These are phyloP conservation scores for Galerina sulciceps DNA, from an alignment of 768 basidiomycete genomes.

Conservation along the genomic window DNA sequence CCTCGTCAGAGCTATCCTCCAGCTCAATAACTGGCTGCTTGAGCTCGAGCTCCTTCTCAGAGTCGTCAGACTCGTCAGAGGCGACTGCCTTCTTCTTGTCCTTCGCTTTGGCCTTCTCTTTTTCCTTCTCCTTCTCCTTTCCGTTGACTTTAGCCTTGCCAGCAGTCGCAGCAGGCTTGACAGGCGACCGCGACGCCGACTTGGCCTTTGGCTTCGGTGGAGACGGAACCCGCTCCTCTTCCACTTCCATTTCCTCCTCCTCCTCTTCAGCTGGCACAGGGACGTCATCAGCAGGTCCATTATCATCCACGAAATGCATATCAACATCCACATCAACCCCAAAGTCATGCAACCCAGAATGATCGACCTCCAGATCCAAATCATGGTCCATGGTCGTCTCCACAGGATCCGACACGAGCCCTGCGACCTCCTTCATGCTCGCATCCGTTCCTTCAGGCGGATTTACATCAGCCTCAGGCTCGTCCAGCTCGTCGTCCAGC, in stretches of 20 bases:
- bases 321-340: background rate
- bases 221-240: constrained; percentile 7
- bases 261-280: background rate
- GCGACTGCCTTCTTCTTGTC: constrained; percentile 6
- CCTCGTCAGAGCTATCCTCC: constrained; percentile 3
- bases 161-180: background rate
- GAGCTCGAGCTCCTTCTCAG: background rate
- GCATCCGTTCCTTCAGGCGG: constrained; percentile 31
- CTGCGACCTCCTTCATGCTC: constrained; percentile 30
- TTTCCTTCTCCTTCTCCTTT: constrained; percentile 9
- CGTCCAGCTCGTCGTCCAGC: constrained; percentile 7
- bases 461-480: constrained; percentile 4
- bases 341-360: background rate
- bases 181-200: background rate
- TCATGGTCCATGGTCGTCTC: background rate
- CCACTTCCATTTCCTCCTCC: constrained; percentile 5
- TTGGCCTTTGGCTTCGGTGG: constrained; percentile 11
- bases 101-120: background rate
- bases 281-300: no score
- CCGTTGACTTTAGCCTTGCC: constrained; percentile 15
- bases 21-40: constrained; percentile 14
- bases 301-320: background rate
- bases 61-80: background rate
- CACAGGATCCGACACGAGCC: constrained; percentile 8
- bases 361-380: background rate